Percentiles rank a stretch among this genome's conserved stretches.
Conservation (phyloP, 2,329 filamentous ascomycete genomes). For the Stylonectria norvegica region DNA sequence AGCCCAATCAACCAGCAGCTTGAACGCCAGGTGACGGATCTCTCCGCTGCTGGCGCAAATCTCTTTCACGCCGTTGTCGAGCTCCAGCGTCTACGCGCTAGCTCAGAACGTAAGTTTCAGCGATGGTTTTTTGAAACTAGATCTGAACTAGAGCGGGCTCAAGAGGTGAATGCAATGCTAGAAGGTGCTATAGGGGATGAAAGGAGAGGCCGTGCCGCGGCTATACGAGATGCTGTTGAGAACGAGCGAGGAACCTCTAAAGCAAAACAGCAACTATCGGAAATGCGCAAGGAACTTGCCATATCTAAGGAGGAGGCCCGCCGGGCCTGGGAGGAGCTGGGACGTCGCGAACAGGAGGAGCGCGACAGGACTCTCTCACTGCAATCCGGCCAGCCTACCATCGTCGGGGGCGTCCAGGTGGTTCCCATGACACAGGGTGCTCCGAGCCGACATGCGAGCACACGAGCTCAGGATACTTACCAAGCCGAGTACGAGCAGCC, state of each 20-base stretch:
- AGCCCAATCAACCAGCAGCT: slow-evolving; percentile 85
- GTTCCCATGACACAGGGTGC: slow-evolving; percentile 82
- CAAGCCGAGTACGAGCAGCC: slow-evolving; percentile 28
- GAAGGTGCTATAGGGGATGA: slow-evolving; percentile 73
- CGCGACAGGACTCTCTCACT: slow-evolving; percentile 82
- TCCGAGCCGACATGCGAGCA: slow-evolving; percentile 51
- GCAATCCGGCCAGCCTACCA: slow-evolving; percentile 79
- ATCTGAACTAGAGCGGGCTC: slow-evolving; percentile 77
- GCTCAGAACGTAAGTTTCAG: slow-evolving; percentile 96
- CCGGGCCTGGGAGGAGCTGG: slow-evolving; percentile 94
- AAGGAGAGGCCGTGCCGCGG: slow-evolving; percentile 64
- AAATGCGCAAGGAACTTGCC: slow-evolving; percentile 87
- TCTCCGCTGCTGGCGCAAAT: slow-evolving; percentile 96
- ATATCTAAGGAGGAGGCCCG: slow-evolving; percentile 96
- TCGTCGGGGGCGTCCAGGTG: slow-evolving; percentile 91
- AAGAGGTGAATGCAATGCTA: slow-evolving; percentile 79
- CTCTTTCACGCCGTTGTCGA: slow-evolving; percentile 97
- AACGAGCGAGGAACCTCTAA: slow-evolving; percentile 70
- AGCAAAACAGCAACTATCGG: slow-evolving; percentile 73
- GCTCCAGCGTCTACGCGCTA: slow-evolving; percentile 86
- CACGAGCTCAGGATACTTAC: slow-evolving; percentile 35
- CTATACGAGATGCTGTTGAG: slow-evolving; percentile 62
- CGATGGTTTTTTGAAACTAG: slow-evolving; percentile 97
- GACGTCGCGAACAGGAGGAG: slow-evolving; percentile 88
- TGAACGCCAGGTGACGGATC: slow-evolving; percentile 88